Percentiles rank a stretch among this genome's conserved stretches.
phyloP scores from a whole-genome alignment of 2,329 filamentous ascomycete genomes.

The Aspergillus eucalypticola region DNA sequence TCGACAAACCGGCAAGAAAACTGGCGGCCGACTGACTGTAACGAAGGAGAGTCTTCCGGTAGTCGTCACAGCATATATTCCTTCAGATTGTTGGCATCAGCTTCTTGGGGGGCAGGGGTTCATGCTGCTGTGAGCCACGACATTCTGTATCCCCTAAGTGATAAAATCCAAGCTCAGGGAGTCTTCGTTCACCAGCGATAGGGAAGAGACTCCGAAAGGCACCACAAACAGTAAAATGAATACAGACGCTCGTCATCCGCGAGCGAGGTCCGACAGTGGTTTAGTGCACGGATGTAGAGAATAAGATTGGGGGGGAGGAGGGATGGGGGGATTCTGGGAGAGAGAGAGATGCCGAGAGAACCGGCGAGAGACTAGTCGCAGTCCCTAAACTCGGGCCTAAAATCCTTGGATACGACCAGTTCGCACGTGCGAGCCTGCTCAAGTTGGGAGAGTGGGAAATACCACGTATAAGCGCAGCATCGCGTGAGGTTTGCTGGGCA shows the following conservation, averaged over 20 bases:
- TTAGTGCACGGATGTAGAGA: background rate
- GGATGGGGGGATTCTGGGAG: background rate
- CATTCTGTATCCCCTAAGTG: constrained; percentile 15
- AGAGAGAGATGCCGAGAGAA: constrained; percentile 6
- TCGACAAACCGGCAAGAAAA: background rate
- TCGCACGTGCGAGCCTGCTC: constrained; percentile 13
- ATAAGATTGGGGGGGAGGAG: background rate
- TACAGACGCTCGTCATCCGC: background rate
- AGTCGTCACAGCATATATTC: background rate
- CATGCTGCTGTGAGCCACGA: constrained; percentile 20
- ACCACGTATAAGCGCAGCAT: constrained; percentile 16
- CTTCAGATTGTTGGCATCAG: background rate
- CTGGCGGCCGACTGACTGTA: background rate
- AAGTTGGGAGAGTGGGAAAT: background rate
- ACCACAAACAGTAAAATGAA: background rate
- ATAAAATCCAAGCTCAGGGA: background rate
- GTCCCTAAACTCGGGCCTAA: background rate
- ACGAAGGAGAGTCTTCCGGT: background rate
- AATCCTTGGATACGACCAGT: constrained; percentile 9
- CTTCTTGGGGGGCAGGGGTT: constrained; percentile 9
- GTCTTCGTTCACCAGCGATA: background rate
- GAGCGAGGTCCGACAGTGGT: background rate
- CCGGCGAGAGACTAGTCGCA: constrained; percentile 2
- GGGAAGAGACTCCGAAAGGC: background rate
- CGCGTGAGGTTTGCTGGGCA: background rate